Base-by-base conservation (phyloP, 257 asterid species). In the Gynochthodes officinalis region DNA sequence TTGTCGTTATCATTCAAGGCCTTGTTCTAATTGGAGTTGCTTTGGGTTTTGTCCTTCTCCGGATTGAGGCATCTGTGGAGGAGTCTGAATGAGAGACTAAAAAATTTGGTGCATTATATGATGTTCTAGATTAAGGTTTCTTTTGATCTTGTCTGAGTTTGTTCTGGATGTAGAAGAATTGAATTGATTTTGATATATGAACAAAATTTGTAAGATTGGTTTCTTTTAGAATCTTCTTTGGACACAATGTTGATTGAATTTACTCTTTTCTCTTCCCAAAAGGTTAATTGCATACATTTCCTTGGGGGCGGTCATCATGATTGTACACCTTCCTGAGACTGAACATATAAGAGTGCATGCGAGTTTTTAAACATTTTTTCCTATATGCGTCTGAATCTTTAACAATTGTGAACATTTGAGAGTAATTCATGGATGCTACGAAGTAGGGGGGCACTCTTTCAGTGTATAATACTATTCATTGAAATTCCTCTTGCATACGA, bases 21-120 rank as follows among this genome's bases (percentile, higher is more conserved):
- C 81, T 91, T 11, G 87, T 82, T 70, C 92, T 93, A 27, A 77
- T 89, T 62, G 98, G 98, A 12, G 98, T 93, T 3, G 96, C 98
- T 0, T 89, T 89, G 46, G 97, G 98, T 27, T 93, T 93, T 75
- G 90, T 84, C 61, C 96, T 93, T 43, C 98, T 93, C 35, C 92
- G 97, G 46, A 23, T 93, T 49, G 98, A 93, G 80, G 89, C 91
- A 1, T 7, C 73, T 1, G 74, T 89, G 15, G 98, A 93, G 84
- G 96, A 91, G 69, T 18, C 86, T 52, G 96, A 88, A 76, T 85
- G 84, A 89, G 55, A 5, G 18, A 23, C 12, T 18, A 25, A 4
- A 12, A 40, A 16, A 27, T 63, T 79, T 73, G 68, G 48, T 55
- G 65, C 35, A 72, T 72, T 59, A 49, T 13, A 39, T 77, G 70